These are phyloP conservation scores for Vanderwaltozyma yarrowii DNA, from an alignment of 805 yeast genomes.

Conservation along the genomic window DNA sequence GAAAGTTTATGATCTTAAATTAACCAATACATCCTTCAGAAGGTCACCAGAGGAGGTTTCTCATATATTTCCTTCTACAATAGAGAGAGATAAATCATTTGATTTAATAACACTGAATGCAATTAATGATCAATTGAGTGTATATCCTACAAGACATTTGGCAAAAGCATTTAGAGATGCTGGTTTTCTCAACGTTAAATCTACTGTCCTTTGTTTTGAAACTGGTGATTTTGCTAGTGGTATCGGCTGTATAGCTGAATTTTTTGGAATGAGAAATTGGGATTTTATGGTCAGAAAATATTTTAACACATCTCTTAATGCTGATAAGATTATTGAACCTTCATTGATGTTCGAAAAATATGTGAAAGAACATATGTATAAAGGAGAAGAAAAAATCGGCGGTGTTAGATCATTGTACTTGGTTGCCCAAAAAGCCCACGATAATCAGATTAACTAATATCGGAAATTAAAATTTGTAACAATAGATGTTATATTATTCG, in stretches of 20 bases:
- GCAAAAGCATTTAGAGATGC: constrained; percentile 17
- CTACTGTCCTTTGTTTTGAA: constrained; percentile 18
- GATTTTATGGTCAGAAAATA: constrained; percentile 14
- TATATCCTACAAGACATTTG: constrained; percentile 21
- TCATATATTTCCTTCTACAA: constrained; percentile 11
- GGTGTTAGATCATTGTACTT: constrained; percentile 16
- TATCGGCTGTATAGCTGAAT: constrained; percentile 24
- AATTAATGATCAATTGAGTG: constrained; percentile 19
- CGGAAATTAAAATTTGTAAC: too few species aligned
- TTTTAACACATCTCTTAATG: constrained; percentile 1
- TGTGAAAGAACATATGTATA: constrained; percentile 21
- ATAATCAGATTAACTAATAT: too few species aligned
- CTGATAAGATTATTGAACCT: constrained; percentile 10
- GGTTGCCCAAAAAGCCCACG: constrained; percentile 23
- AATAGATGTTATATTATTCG: too few species aligned
- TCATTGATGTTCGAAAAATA: constrained; percentile 17
- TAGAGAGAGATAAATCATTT: constrained; percentile 15
- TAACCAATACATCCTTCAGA: constrained; percentile 8
- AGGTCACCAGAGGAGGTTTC: neutral
- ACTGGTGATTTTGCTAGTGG: constrained; percentile 21
- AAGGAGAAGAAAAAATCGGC: constrained; percentile 21
- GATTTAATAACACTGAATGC: constrained; percentile 21
- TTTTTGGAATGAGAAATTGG: constrained; percentile 12
- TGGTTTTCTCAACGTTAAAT: constrained; percentile 23
- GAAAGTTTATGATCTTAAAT: constrained; percentile 14